Evolutionary conservation across 2,329 filamentous ascomycete genomes (phyloP).

Genomic region (Pseudodiploospora longispora): DNA sequence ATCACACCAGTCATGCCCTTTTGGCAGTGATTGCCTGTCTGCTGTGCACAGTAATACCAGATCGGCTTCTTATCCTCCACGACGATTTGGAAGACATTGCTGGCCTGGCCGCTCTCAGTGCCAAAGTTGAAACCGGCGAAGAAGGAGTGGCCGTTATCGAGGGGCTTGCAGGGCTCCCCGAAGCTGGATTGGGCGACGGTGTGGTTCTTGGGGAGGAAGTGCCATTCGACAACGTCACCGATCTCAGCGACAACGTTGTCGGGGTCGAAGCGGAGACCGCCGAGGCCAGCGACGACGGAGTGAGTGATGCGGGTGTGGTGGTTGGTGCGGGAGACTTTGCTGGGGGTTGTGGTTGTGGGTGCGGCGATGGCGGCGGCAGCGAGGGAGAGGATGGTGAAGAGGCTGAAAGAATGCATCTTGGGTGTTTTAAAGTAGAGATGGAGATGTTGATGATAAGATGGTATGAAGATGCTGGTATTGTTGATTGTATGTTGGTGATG

Average conservation of each 20-base stretch:
- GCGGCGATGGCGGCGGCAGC: slow-evolving; percentile 3
- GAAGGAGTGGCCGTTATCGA: slow-evolving; percentile 42
- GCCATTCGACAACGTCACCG: slow-evolving; percentile 40
- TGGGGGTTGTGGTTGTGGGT: slow-evolving; percentile 3
- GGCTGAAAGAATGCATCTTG: slow-evolving; percentile 6
- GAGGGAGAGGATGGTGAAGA: slow-evolving; percentile 3
- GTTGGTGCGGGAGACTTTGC: background rate
- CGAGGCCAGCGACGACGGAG: slow-evolving; percentile 4
- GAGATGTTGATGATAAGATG: too few species aligned
- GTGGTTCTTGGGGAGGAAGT: slow-evolving; percentile 44
- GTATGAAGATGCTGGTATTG: too few species aligned
- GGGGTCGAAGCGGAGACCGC: slow-evolving; percentile 39
- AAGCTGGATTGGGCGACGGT: slow-evolving; percentile 55
- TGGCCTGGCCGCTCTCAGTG: slow-evolving; percentile 12
- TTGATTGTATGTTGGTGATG: too few species aligned
- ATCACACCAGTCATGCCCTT: slow-evolving; percentile 43
- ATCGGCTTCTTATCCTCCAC: slow-evolving; percentile 40
- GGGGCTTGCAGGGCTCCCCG: slow-evolving; percentile 48
- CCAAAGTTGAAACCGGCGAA: slow-evolving; percentile 8
- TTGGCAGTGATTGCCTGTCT: slow-evolving; percentile 51
- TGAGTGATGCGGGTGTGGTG: slow-evolving; percentile 3
- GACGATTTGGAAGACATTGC: slow-evolving; percentile 13
- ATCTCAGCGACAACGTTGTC: slow-evolving; percentile 40
- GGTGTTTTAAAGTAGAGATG: background rate
- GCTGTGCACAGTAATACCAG: slow-evolving; percentile 50